These are phyloP conservation scores for Sclerotinia trifoliorum DNA, from an alignment of 2,329 filamentous ascomycete genomes.

Conservation along the genomic window DNA sequence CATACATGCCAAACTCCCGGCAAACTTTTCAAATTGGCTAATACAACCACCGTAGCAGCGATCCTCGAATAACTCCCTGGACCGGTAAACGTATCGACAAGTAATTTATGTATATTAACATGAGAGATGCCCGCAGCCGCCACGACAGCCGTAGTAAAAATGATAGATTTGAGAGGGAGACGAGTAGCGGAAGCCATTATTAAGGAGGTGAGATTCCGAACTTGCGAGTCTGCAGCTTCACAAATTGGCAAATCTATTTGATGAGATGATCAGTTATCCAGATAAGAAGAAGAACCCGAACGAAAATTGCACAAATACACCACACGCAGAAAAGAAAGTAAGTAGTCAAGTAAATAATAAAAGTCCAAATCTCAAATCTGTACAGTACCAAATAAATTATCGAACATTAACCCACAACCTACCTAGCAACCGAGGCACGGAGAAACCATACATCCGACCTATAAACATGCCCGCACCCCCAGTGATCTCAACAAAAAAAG, in stretches of 20 bases:
- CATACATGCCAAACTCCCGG: constrained; percentile 61
- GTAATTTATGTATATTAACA: constrained; percentile 29
- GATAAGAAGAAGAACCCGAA: background rate
- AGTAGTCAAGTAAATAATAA: background rate
- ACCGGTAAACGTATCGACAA: constrained; percentile 35
- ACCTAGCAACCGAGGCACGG: constrained; percentile 14
- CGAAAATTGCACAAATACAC: too few species aligned
- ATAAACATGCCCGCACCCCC: too few species aligned
- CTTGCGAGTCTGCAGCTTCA: background rate
- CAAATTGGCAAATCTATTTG: background rate
- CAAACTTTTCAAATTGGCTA: constrained; percentile 57
- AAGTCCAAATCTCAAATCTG: background rate
- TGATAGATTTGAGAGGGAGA: constrained; percentile 36
- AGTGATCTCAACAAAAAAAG: background rate
- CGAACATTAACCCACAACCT: background rate
- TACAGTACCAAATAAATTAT: background rate
- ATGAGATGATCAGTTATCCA: background rate
- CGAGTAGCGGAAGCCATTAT: constrained; percentile 38
- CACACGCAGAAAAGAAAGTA: background rate
- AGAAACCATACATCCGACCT: background rate
- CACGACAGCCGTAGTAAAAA: constrained; percentile 30
- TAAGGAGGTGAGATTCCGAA: background rate
- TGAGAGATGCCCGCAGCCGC: constrained; percentile 31
- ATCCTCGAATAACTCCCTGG: constrained; percentile 39
- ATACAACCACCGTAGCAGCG: constrained; percentile 42